Evolutionary conservation across 495 filamentous ascomycete genomes (phyloP).

Genomic region (Wilcoxina mikolae): DNA sequence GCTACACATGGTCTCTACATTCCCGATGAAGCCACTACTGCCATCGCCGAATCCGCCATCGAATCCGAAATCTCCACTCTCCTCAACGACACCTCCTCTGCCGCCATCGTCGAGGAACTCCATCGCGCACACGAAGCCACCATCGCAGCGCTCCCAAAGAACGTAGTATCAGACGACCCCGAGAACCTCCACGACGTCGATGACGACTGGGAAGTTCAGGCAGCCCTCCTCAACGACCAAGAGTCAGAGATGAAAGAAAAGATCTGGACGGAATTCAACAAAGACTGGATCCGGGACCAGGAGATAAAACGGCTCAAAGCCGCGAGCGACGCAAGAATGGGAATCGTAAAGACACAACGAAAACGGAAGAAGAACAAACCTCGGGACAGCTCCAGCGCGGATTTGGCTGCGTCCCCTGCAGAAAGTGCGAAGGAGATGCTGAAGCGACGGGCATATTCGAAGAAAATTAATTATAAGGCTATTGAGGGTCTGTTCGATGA

Average conservation of each 20-base stretch:
- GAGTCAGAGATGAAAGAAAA: constrained; percentile 68
- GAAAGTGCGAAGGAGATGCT: constrained; percentile 65
- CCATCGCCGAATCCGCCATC: constrained; percentile 25
- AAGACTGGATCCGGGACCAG: constrained; percentile 69
- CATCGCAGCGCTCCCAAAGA: constrained; percentile 11
- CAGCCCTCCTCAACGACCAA: constrained; percentile 52
- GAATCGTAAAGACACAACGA: constrained; percentile 40
- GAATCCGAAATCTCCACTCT: constrained; percentile 22
- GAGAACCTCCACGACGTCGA: constrained; percentile 49
- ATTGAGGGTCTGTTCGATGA: constrained; percentile 43
- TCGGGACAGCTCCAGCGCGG: constrained; percentile 44
- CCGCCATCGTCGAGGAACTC: constrained; percentile 18
- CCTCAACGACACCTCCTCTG: constrained; percentile 14
- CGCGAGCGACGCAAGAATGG: constrained; percentile 40
- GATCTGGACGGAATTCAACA: constrained; percentile 89
- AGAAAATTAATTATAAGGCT: constrained; percentile 69
- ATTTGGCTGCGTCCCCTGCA: constrained; percentile 43
- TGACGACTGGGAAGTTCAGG: constrained; percentile 67
- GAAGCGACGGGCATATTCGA: constrained; percentile 54
- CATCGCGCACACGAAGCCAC: constrained; percentile 15
- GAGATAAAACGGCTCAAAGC: constrained; percentile 45
- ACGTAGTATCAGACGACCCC: constrained; percentile 19
- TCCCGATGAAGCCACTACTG: constrained; percentile 15
- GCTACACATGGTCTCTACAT: constrained; percentile 4
- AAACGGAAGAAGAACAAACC: constrained; percentile 39